Percentiles rank a stretch among this genome's conserved stretches.
These are phyloP conservation scores for Russula ochroleuca DNA, from an alignment of 768 basidiomycete genomes.

Conservation along the genomic window DNA sequence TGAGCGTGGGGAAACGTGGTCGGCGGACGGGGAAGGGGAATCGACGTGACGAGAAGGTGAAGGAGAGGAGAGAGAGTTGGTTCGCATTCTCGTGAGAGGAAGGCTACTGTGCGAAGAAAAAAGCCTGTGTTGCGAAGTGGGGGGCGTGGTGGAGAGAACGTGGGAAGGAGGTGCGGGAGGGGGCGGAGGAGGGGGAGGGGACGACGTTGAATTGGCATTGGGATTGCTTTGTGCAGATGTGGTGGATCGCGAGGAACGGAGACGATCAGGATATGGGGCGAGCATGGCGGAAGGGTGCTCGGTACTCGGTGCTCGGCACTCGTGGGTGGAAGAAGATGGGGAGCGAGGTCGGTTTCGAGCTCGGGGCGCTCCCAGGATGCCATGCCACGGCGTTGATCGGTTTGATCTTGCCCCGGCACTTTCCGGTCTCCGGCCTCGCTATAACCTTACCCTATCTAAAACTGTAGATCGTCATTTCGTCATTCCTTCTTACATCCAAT, in stretches of 20 bases:
- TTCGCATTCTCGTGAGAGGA: slow-evolving; percentile 18
- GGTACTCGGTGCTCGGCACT: neutral
- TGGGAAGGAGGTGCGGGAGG: neutral
- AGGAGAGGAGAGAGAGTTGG: slow-evolving; percentile 16
- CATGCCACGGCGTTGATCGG: no score
- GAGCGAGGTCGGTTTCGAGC: neutral
- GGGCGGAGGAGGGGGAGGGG: neutral
- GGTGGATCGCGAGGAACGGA: slow-evolving; percentile 7
- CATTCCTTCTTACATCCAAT: no score
- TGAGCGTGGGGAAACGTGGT: neutral
- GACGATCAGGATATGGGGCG: slow-evolving; percentile 21
- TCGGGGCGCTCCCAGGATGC: neutral
- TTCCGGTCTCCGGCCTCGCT: no score
- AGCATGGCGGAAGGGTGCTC: slow-evolving; percentile 9
- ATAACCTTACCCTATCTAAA: no score
- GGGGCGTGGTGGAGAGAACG: neutral
- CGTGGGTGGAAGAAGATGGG: neutral
- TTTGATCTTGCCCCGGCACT: neutral
- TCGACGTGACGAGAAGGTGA: neutral
- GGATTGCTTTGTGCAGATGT: neutral
- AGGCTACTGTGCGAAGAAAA: slow-evolving; percentile 6
- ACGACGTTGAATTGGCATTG: neutral
- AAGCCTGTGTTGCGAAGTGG: slow-evolving; percentile 1
- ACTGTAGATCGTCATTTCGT: no score
- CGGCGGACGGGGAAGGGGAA: neutral